Conservation (phyloP, 441 rosid species). For the Pelargonium myrrhifolium region DNA sequence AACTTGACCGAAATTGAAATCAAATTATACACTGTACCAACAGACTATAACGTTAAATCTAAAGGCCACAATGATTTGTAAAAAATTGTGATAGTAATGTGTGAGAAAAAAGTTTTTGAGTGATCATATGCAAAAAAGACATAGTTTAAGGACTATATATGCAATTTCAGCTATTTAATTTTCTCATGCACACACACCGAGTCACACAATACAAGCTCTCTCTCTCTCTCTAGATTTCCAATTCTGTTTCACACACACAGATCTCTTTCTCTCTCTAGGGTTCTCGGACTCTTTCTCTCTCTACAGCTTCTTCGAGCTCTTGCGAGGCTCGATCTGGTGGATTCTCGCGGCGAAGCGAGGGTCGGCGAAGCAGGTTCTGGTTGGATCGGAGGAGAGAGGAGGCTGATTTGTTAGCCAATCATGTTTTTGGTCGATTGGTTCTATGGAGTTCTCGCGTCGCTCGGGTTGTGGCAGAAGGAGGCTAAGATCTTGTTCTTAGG, state of each 20-base stretch:
- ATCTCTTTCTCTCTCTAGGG: conserved; percentile 2
- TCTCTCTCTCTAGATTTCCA: not conserved
- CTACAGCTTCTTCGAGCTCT: not conserved
- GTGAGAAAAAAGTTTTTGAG: no score
- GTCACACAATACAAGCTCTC: not conserved
- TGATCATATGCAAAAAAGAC: no score
- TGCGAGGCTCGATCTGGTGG: not conserved
- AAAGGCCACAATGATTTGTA: no score
- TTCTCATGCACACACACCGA: not conserved
- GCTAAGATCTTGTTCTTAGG: conserved; percentile 4
- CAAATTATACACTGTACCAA: no score
- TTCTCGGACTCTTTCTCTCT: not conserved
- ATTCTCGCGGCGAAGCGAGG: not conserved
- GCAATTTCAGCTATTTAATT: not conserved
- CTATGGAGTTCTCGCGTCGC: not conserved
- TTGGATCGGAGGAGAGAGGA: conserved; percentile 1
- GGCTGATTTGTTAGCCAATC: not conserved
- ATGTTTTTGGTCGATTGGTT: conserved; percentile 2
- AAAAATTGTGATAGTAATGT: no score
- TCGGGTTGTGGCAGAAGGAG: conserved; percentile 4
- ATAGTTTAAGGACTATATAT: no score
- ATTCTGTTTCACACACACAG: not conserved
- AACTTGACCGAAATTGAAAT: no score
- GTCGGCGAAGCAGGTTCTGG: not conserved
- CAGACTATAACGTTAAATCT: no score